Evolutionary conservation across 2,329 filamentous ascomycete genomes (phyloP), one percentile per base, ranked within the genome.

Genomic region (Tolypocladium cylindrosporum): DNA sequence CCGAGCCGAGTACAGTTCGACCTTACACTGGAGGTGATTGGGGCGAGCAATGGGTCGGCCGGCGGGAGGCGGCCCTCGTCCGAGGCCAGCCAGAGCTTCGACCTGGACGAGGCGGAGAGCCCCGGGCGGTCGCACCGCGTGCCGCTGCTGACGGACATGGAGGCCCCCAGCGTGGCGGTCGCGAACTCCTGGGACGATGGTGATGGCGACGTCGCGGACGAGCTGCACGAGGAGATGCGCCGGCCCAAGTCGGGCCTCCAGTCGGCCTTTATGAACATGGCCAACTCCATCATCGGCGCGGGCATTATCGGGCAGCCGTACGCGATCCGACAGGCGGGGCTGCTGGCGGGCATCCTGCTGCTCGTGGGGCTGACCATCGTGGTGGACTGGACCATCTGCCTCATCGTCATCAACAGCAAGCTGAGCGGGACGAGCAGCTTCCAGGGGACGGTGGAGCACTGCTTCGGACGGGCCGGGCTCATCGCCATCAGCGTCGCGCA

Each of bases 231-330:
- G 40, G 82, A 86, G 69, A 77, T 79, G 58, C 67, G 68, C 45
- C 81, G 92, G 58, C 91, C 93, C 53, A 93, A 93, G 75, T 96
- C 90, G 59, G 88, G 89, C 6, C 81, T 97, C 75, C 80, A 83
- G 61, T 90, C 88, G 70, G 93, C 94, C 3, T 97, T 99, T 65
- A 96, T 97, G 91, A 99, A 99, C 75, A 99, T 99, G 94, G 93
- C 94, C 62, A 99, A 99, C 77, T 95, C 90, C 66, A 99, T 99
- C 71, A 97, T 99, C 64, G 86, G 85, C 43, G 86, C 85, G 2
- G 85, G 85, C 56, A 88, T 88, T 72, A 87, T 88, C 67, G 85
- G 90, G 4, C 94, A 99, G 74, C 92, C 94, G 14, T 99, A 97
- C 74, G 94, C 94, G n/a, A 88, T 99, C 69, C 85, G 85, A 59